Conservation (phyloP, 305 asterid genomes). For the Ilex paraguariensis region DNA sequence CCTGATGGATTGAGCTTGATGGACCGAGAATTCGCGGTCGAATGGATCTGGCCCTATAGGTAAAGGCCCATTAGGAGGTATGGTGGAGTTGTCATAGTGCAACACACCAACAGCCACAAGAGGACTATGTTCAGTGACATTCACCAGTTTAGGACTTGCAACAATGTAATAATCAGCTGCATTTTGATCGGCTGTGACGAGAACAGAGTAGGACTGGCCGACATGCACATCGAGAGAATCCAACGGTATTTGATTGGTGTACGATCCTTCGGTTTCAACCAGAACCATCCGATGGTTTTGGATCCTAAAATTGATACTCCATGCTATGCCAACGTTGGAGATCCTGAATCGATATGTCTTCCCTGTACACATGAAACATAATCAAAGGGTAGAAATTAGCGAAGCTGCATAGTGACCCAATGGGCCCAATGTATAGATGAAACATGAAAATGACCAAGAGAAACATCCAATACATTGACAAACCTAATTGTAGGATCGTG, state of each 20-base stretch:
- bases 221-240: constrained; percentile 69
- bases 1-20: constrained; percentile 66
- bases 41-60: constrained; percentile 65
- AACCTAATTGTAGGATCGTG: background rate
- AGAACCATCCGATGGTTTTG: constrained; percentile 57
- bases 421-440: too few species aligned
- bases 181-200: constrained; percentile 55
- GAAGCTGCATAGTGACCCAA: too few species aligned
- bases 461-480: background rate
- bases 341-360: constrained; percentile 63
- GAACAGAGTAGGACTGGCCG: constrained; percentile 81
- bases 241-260: constrained; percentile 46
- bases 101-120: constrained; percentile 44
- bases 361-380: constrained; percentile 23
- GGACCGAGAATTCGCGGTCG: constrained; percentile 41
- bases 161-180: constrained; percentile 49
- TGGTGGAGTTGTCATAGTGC: constrained; percentile 45
- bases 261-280: constrained; percentile 77
- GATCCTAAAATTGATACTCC: constrained; percentile 63
- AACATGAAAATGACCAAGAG: background rate
- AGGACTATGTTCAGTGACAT: constrained; percentile 12
- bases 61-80: constrained; percentile 31
- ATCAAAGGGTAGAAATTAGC: background rate
- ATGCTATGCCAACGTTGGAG: constrained; percentile 52
- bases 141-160: constrained; percentile 51